Evolutionary conservation across 2,329 filamentous ascomycete genomes (phyloP), one percentile per base, ranked within the genome.

Genomic region (Tolypocladium cylindrosporum): DNA sequence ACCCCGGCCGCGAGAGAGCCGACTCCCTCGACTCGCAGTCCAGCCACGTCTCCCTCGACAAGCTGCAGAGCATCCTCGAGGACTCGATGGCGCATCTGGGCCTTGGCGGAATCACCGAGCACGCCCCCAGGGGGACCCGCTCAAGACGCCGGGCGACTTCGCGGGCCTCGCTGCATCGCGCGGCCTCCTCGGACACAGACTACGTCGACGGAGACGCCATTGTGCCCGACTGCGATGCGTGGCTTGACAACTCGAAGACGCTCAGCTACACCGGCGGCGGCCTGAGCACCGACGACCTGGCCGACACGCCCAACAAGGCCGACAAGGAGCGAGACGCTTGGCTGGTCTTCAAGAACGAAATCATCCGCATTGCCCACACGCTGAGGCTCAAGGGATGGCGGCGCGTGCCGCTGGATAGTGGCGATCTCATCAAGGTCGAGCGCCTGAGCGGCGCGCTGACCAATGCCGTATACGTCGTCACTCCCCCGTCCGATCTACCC

Each of bases 391-490:
- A 96, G 70, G 91, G 93, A 11, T 99, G 94, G 94, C 85, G 92
- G 56, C 86, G 86, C 60, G 85, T 99, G 0, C 83, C 90, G 0
- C 75, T 93, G 55, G 88, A 90, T 13, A 77, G 79, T 61, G 89
- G 88, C 62, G 82, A 84, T 55, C 78, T 77, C 42, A 86, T 94
- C 61, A 80, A 80, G 2, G 87, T 94, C 7, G 82, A 89, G 71
- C 82, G 90, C 55, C 77, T 95, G 36, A 97, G 93, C 70, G 94
- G 94, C 60, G 94, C 94, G 10, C 75, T 99, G 64, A 99, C 94
- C 24, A 99, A 99, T 69, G 91, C 93, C 13, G 92, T 99, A 41
- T 99, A 97, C 69, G 91, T 96, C 55, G 91, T 97, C 27, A 88
- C 85, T 1, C 92, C 93, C 1, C 92, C 93, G 0, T 76, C 82